Conservation (phyloP, 148 eudicot genomes). For the Dysphania ambrosioides region DNA sequence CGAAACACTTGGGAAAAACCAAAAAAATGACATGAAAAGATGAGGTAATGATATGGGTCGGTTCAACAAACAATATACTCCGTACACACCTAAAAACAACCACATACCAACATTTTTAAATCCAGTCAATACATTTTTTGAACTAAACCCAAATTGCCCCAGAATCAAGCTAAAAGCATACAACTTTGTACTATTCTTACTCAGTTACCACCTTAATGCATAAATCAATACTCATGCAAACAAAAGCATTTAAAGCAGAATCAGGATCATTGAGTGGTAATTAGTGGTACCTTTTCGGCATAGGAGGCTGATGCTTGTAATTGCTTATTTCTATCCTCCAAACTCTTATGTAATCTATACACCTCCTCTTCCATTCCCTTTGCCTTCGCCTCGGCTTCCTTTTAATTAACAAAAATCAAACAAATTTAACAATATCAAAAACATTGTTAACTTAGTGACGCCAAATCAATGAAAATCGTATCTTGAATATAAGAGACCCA, state of each 20-base stretch:
- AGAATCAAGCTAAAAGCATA: conserved; percentile 11
- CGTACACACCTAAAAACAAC: no score
- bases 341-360: conserved; percentile 52
- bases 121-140: conserved; percentile 10
- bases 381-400: conserved; percentile 88
- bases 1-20: conserved; percentile 42
- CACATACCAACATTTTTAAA: conserved; percentile 14
- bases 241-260: conserved; percentile 18
- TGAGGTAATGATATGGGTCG: conserved; percentile 5
- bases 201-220: not conserved
- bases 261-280: conserved; percentile 1
- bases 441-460: no score
- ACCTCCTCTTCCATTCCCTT: conserved; percentile 73
- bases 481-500: no score
- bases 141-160: conserved; percentile 11
- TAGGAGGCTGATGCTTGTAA: conserved; percentile 55
- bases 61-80: conserved; percentile 23
- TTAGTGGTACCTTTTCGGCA: conserved; percentile 58
- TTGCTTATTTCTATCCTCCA: conserved; percentile 69
- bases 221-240: conserved; percentile 11
- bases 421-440: no score
- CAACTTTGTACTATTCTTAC: conserved; percentile 12
- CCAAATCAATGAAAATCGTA: not conserved
- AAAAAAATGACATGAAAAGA: conserved; percentile 38
- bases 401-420: no score